Base-by-base conservation (phyloP, 2,329 filamentous ascomycete species). In the Penicillium sp. region DNA sequence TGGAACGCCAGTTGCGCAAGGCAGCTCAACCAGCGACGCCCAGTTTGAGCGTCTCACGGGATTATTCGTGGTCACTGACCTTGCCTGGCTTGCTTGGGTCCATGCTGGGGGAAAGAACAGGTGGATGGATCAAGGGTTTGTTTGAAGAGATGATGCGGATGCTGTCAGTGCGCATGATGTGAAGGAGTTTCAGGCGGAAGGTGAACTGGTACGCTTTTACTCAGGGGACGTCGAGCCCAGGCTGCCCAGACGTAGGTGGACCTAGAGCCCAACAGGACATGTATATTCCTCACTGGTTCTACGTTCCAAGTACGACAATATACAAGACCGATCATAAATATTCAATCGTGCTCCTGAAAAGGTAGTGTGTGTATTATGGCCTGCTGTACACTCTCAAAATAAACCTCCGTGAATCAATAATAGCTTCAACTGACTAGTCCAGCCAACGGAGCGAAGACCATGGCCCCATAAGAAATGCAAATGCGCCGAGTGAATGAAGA, bases 61-160 rank as follows among this genome's bases (percentile, higher is more conserved):
- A 0, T 60, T 75, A 0, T 69, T 75, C 49, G 61, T 69, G 5
- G 61, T 61, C 0, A 73, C 76, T 15, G 72, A 74, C 32, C 54
- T 70, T 18, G 60, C 69, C 8, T 54, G 53, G 27, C 50, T 62
- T 9, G 63, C 56, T 3, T 69, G 62, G 65, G 54, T 52, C n/a
- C 43, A 60, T 43, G 55, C 35, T 3, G 54, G 57, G 10, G 45
- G 18, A 6, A 58, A 6, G 33, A 44, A 23, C 62, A 64, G 41
- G 52, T 48, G 6, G 31, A 25, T 6, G 59, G 0, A 58, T 66
- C 24, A 57, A 58, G 43, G 42, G 15, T 0, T n/a, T 62, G n/a
- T 65, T 65, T 29, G 52, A 61, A 7, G 49, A 54, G n/a, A 67
- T 66, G 63, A 67, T 65, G 64, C 62, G 1, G 56, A 58, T 44